Evolutionary conservation across 106 monocot species (phyloP).

Genomic region (Allium fistulosum): DNA sequence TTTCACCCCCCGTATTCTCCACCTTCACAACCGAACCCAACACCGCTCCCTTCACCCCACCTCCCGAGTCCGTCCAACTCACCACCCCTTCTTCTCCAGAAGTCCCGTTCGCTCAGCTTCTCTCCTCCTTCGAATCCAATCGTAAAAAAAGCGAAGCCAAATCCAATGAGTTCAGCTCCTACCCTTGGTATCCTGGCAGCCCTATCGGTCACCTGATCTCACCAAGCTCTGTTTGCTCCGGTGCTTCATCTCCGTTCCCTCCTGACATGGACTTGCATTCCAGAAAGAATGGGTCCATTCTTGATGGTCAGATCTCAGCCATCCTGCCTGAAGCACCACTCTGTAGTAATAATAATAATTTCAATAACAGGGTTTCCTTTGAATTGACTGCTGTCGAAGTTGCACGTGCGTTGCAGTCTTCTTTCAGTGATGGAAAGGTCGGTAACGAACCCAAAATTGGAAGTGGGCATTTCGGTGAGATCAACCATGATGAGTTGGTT

Average conservation of each 20-base stretch:
- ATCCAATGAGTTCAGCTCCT: slow-evolving; percentile 40
- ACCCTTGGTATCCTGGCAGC: slow-evolving; percentile 68
- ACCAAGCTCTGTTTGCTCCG: slow-evolving; percentile 68
- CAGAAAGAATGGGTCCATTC: slow-evolving; percentile 22
- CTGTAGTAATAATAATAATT: not conserved
- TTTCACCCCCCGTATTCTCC: slow-evolving; percentile 90
- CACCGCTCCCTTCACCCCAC: slow-evolving; percentile 86
- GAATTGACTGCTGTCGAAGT: slow-evolving; percentile 69
- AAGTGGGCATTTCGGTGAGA: not conserved
- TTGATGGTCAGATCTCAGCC: slow-evolving; percentile 43
- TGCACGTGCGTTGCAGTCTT: slow-evolving; percentile 16
- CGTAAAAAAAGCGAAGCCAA: slow-evolving; percentile 23
- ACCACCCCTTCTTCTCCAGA: slow-evolving; percentile 95
- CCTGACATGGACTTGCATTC: slow-evolving; percentile 44
- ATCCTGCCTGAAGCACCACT: slow-evolving; percentile 8
- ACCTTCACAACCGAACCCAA: slow-evolving; percentile 94
- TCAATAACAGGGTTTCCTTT: slow-evolving; percentile 42
- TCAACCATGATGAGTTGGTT: slow-evolving; percentile 19
- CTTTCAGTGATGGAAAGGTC: not conserved
- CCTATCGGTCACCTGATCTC: slow-evolving; percentile 80
- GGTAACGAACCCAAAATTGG: not conserved
- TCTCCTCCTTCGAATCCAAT: slow-evolving; percentile 35
- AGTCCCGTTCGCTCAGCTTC: slow-evolving; percentile 79
- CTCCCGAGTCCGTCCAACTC: slow-evolving; percentile 67
- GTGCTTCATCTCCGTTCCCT: slow-evolving; percentile 71